phyloP scores from a whole-genome alignment of 208 protist genomes.

The Leishmania braziliensis region DNA sequence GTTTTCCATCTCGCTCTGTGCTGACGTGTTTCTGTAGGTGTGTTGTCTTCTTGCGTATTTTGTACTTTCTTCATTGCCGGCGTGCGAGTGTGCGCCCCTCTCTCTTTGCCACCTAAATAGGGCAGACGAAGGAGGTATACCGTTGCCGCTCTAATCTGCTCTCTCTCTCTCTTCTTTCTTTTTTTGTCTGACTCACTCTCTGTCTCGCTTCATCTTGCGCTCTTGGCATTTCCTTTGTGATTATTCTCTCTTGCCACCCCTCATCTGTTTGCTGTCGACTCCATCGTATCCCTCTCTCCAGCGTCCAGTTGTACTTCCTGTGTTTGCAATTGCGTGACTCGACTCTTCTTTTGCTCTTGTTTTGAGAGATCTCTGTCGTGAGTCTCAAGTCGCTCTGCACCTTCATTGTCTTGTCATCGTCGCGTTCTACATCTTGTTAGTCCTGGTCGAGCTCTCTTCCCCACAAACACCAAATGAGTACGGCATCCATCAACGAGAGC shows the following conservation, averaged over 20 bases:
- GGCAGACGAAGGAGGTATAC: not conserved
- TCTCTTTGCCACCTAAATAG: not conserved
- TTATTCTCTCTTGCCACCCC: not conserved
- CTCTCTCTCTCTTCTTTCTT: too few species aligned
- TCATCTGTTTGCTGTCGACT: not conserved
- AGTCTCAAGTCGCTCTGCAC: not conserved
- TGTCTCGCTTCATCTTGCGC: not conserved
- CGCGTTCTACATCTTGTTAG: not conserved
- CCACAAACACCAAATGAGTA: conserved; percentile 4
- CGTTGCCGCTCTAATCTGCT: not conserved
- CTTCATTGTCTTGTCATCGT: not conserved
- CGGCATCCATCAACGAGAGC: conserved; percentile 12
- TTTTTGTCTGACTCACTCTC: not conserved
- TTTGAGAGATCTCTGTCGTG: not conserved
- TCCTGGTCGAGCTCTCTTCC: not conserved
- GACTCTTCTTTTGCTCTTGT: not conserved
- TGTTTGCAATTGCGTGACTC: not conserved
- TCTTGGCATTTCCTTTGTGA: not conserved
- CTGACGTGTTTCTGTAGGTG: too few species aligned
- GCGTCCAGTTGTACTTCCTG: not conserved
- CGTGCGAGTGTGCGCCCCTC: not conserved
- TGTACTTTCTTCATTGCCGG: not conserved
- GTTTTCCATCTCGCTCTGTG: too few species aligned
- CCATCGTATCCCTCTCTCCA: not conserved
- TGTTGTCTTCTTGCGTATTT: not conserved